A percentile compares a stretch with the other conserved stretches of the same genome.
Evolutionary conservation across 306 rosid species (phyloP).

Genomic region (Purshia tridentata): DNA sequence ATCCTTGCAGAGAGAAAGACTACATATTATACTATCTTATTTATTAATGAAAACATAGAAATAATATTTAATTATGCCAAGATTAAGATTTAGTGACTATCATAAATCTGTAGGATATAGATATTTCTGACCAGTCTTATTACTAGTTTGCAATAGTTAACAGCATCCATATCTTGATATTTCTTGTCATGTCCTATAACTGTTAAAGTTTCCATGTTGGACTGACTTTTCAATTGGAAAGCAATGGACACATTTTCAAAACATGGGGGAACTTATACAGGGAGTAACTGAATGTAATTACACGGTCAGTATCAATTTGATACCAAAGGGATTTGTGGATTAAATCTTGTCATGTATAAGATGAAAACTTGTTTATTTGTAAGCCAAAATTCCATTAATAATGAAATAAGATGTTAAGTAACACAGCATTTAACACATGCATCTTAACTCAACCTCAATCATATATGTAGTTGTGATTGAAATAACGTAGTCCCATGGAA

Average conservation of each 20-base stretch:
- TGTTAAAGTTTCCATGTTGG: background rate
- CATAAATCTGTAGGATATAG: background rate
- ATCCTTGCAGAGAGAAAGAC: too few species aligned
- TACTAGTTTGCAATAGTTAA: background rate
- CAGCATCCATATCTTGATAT: background rate
- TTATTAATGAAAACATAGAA: background rate
- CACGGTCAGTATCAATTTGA: background rate
- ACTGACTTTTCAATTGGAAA: background rate
- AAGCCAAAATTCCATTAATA: background rate
- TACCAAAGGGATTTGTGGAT: background rate
- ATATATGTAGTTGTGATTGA: background rate
- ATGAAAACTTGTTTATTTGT: background rate
- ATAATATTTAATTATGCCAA: background rate
- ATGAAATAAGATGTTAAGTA: background rate
- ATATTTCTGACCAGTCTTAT: background rate
- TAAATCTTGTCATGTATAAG: background rate
- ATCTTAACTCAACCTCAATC: background rate
- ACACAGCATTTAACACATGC: background rate
- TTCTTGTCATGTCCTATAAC: background rate
- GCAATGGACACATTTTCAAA: too few species aligned
- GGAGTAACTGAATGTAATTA: too few species aligned
- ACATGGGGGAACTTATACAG: too few species aligned
- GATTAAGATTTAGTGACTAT: background rate
- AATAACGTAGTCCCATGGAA: background rate
- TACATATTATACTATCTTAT: background rate